Evolutionary conservation across 2,329 filamentous ascomycete genomes (phyloP).

Genomic region (Monosporascus sp.): DNA sequence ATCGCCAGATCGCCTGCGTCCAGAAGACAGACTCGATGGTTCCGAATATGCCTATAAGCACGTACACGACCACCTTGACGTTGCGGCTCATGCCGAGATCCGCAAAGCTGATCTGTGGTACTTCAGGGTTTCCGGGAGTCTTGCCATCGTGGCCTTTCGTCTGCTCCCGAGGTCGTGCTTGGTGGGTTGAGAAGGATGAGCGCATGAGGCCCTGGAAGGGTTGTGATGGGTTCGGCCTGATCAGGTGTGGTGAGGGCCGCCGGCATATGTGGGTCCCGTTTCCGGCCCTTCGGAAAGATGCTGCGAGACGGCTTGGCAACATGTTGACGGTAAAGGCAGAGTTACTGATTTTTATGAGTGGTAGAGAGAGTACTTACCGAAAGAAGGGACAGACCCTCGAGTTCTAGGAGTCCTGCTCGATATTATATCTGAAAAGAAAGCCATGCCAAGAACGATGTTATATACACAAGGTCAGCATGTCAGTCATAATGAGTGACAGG

Average conservation of each 20-base stretch:
- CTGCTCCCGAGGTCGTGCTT: background rate
- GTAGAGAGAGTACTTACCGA: background rate
- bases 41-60: constrained; percentile 23
- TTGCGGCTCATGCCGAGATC: constrained; percentile 24
- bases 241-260: background rate
- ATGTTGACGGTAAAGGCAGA: background rate
- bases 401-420: too few species aligned
- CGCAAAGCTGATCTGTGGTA: constrained; percentile 20
- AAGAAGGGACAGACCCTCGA: background rate
- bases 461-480: background rate
- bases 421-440: background rate
- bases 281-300: background rate
- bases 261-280: background rate
- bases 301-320: background rate
- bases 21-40: constrained; percentile 30
- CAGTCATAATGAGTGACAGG: too few species aligned
- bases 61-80: constrained; percentile 22
- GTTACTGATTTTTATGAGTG: background rate
- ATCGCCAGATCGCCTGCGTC: constrained; percentile 20
- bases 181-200: background rate
- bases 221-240: background rate
- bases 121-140: constrained; percentile 8
- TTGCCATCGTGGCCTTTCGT: background rate
- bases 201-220: background rate
- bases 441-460: background rate